Evolutionary conservation across 2,329 filamentous ascomycete genomes (phyloP), one percentile per base, ranked within the genome.

Genomic region (Exophiala sp.): DNA sequence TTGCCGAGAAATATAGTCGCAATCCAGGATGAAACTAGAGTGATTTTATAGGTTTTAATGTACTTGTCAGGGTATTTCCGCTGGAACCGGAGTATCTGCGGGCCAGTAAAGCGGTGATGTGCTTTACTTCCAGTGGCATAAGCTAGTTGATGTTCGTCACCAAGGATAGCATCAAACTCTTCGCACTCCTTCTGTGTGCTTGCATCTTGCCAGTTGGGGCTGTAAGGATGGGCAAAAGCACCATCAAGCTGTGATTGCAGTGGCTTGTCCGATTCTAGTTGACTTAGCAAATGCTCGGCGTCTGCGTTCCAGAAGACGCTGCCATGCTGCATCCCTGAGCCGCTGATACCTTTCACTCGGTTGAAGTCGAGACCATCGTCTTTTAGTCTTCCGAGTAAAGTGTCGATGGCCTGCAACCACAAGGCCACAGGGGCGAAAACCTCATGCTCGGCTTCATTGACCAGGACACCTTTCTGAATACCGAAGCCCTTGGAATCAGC

Each of bases 161-260:
- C 88, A 6, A 96, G 74, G 49, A 78, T 76, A 4, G 75, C 79
- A 69, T 97, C 91, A 67, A 97, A 97, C 59, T 82, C 79, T 69
- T 96, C 91, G 68, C 91, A 96, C 73, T 99, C 89, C 62, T 79
- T 79, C 74, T 96, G 91, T 1, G 94, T 97, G 73, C 91, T 96
- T 58, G 91, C 87, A 70, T 99, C 94, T 74, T 97, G 94, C 94
- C 94, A 99, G 71, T 97, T 99, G 6, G 94, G 94, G 61, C 89
- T 91, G 73, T 85, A 91, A 3, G 88, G 85, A 69, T 95, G 87
- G 12, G 91, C 88, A 67, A 97, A 89, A 0, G 87, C 88, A 2
- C 73, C 75, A 8, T 75, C 74, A 21, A 97, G 75, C 73, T 95
- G 91, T 56, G 88, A 84, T 46, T 88, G 79, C 43, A 97, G 75